Evolutionary conservation across 495 filamentous ascomycete genomes (phyloP), one percentile per base, ranked within the genome.

Genomic region (Podospora comata): DNA sequence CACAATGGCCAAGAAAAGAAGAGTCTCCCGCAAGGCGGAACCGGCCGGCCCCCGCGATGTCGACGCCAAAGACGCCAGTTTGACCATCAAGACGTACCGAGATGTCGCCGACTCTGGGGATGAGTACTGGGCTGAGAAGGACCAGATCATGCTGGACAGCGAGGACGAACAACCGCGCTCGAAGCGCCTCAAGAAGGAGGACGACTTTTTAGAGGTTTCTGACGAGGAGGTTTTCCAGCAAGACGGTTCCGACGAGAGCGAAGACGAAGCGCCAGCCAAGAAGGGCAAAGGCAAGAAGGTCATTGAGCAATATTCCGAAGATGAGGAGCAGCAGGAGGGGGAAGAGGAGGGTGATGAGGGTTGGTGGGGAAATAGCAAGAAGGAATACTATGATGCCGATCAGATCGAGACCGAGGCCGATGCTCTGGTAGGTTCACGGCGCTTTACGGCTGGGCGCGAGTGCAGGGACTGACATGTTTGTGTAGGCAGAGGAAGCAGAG

Each of bases 31-130:
- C 68, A 82, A 74, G 9, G 68, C 74, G 11, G 75, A 74, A 56
- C 77, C 80, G 32, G 73, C 70, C 27, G 80, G 79, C 4, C 78
- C 85, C 9, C 81, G 80, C 64, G 82, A 85, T 39, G 80, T 85
- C 62, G 77, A 88, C 73, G 69, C 81, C 30, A 80, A 81, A 16
- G 84, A 86, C 57, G 84, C 82, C 67, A 85, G 86, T 69, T 77
- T 90, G 59, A 81, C 86, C 23, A 84, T 92, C 71, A 83, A 82
- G 64, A 85, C 88, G n/a, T 94, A 90, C 80, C 87, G 91, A 76
- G 90, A 94, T 74, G 89, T 97, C 70, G 92, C 94, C 72, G 89
- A 96, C 74, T 94, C 92, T 1, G 92, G 96, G 73, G 95, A 99
- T 79, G 93, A 95, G 68, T 96, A 97, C 79, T 90, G 91, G 72